Base-by-base conservation (phyloP, 2,329 filamentous ascomycete species). In the Ophiostoma ulmi region DNA sequence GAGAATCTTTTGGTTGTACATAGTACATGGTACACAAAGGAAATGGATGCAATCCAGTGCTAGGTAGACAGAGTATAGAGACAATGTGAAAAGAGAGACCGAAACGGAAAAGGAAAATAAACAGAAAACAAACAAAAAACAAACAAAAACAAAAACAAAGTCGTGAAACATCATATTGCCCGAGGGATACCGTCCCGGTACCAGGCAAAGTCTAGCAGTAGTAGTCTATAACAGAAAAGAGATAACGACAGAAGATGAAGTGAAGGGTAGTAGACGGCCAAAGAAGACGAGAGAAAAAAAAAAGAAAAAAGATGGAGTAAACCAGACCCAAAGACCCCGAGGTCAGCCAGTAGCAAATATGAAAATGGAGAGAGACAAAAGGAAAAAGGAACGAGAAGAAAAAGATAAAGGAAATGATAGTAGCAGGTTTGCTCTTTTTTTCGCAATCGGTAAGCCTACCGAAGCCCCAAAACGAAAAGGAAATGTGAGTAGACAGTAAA, bases 151-250 rank as follows among this genome's bases (percentile, higher is more conserved):
- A 20, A 68, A 5, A 38, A 38, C 17, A 38, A 8, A 17, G 63
- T 41, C 63, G 63, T 65, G 63, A 65, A 65, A 65, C 63, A 65
- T 65, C 63, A 39, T 66, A 36, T 13, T 61, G 39, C 69, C 69
- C 52, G 38, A 20, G 44, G 44, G 52, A 17, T 39, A 68, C 65
- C 69, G 65, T 70, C 67, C 65, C 70, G 14, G 2, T 20, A 44
- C 22, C 39, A 67, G 55, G 52, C 70, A 63, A 48, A 68, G 36
- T 39, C 36, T 39, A 39, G 36, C 26, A 65, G 36, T 20, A 38
- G 36, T 39, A 65, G 36, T 65, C 63, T 65, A 65, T 65, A 65
- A 65, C 63, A 65, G 63, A 65, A 65, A 64, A 39, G 31, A 65
- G 63, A 39, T 39, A 65, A 65, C 35, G 63, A 65, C 63, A 65